Conservation (phyloP, 2,329 filamentous ascomycete species). For the Aspergillus tamarii region DNA sequence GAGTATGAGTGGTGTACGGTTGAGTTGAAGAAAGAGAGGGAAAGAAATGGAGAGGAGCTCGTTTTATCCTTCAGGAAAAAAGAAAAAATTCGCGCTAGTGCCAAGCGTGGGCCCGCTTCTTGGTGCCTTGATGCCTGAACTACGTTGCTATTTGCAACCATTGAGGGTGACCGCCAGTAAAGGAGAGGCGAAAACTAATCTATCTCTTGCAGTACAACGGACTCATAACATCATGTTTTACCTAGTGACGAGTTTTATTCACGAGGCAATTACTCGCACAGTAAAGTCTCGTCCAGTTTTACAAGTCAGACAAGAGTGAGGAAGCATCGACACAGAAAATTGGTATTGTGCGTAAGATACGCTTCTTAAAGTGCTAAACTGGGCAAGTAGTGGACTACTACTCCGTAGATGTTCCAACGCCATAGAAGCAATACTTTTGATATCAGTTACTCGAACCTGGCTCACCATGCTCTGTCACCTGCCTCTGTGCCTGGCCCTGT, state of each 20-base stretch:
- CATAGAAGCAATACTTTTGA: neutral
- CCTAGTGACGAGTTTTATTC: neutral
- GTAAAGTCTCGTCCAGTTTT: neutral
- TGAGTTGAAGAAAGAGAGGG: neutral
- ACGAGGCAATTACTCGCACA: neutral
- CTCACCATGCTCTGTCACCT: constrained; percentile 14
- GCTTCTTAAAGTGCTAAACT: neutral
- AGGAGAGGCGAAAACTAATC: constrained; percentile 1
- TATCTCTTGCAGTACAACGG: neutral
- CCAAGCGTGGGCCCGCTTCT: constrained; percentile 3
- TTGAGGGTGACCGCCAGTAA: neutral
- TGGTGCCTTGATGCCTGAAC: constrained; percentile 13
- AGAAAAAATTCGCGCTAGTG: constrained; percentile 11
- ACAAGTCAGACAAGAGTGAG: neutral
- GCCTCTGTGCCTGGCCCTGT: constrained; percentile 20
- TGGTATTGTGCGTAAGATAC: neutral
- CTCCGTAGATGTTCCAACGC: neutral
- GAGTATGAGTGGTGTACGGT: neutral
- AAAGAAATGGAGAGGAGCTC: neutral
- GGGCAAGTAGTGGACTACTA: neutral
- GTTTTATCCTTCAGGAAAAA: constrained; percentile 7
- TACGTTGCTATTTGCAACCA: neutral
- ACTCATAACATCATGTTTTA: neutral
- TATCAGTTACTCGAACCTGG: constrained; percentile 3
- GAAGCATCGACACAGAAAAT: neutral